Evolutionary conservation across 805 yeast species (phyloP), one percentile per base, ranked within the genome.

Genomic region (Phaffomyces antillensis): DNA sequence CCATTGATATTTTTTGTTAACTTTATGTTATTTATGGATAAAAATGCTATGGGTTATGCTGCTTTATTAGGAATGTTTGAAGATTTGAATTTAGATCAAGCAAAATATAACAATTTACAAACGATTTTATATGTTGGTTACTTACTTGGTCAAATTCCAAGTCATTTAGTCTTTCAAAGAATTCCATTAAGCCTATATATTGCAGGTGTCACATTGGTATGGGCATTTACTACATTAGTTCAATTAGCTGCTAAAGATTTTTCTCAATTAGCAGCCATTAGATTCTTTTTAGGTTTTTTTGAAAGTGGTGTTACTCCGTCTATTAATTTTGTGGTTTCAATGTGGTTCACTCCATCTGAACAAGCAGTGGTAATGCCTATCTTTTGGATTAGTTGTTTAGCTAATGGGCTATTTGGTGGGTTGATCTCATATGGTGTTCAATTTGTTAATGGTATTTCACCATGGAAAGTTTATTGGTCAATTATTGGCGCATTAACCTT

Each of bases 381-480:
- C 5, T 69, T 68, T 61, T 73, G 72, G 50, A 64, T 26, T 12
- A 26, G 51, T 20, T 37, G 54, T 12, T 49, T 51, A 34, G 35
- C 35, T 32, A n/a, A 15, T 32, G 35, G 17, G 16, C 35, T n/a
- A 8, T 32, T 32, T 15, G 51, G 49, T 16, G 54, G 54, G n/a
- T 33, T 49, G 7, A 41, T 49, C 32, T 35, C 49, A 2, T 49
- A 46, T 25, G 52, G 50, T 17, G 36, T 56, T 13, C 51, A 53
- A 36, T 26, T 26, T 26, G 12, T 26, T 10, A 8, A 26, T 26
- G 12, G 12, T 51, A 50, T 36, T 40, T 45, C 52, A 53, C 36
- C 48, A 51, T 79, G 81, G 81, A 68, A 72, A 47, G 52, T 76
- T 5, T 65, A 74, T 42, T 69, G 69, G 58, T 62, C 75, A 18